phyloP scores from a whole-genome alignment of 495 filamentous ascomycete species.

The Penicillium canariense region DNA sequence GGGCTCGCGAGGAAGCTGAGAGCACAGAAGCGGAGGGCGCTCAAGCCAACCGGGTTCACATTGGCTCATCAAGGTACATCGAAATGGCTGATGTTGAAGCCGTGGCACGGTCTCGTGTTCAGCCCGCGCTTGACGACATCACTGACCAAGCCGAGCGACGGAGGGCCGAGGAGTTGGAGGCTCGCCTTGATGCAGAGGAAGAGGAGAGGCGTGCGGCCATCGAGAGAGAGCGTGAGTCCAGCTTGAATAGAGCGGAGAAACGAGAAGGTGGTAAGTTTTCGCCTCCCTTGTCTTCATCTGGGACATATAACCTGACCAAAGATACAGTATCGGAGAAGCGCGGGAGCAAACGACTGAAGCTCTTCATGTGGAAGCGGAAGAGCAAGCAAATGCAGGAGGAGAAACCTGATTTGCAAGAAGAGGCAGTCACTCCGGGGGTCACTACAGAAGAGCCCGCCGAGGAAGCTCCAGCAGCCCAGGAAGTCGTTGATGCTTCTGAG shows the following conservation, averaged over 20 bases:
- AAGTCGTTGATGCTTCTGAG: not conserved
- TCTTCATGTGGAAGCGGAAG: conserved; percentile 31
- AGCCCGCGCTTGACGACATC: conserved; percentile 90
- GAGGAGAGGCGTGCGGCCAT: conserved; percentile 40
- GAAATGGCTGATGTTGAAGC: conserved; percentile 76
- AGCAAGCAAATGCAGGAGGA: conserved; percentile 21
- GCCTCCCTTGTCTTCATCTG: conserved; percentile 22
- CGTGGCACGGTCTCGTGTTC: conserved; percentile 75
- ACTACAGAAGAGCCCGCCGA: conserved; percentile 8
- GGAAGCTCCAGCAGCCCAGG: conserved; percentile 8
- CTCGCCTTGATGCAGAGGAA: conserved; percentile 53
- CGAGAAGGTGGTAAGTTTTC: conserved; percentile 45
- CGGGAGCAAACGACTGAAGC: conserved; percentile 26
- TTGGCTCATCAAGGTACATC: conserved; percentile 79
- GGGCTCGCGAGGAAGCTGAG: conserved; percentile 60
- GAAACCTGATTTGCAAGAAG: conserved; percentile 12
- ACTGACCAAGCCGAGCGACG: conserved; percentile 69
- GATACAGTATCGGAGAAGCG: conserved; percentile 49
- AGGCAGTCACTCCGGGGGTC: conserved; percentile 5
- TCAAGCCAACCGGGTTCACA: conserved; percentile 64
- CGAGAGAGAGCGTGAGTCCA: conserved; percentile 56
- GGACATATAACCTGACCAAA: conserved; percentile 32
- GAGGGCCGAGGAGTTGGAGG: conserved; percentile 57
- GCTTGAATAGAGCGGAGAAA: conserved; percentile 50
- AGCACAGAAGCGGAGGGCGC: conserved; percentile 56